A percentile compares a stretch with the other conserved stretches of the same genome.
Evolutionary conservation across 202 grass and related monocot genomes (phyloP).

Genomic region (Panicum virgatum): DNA sequence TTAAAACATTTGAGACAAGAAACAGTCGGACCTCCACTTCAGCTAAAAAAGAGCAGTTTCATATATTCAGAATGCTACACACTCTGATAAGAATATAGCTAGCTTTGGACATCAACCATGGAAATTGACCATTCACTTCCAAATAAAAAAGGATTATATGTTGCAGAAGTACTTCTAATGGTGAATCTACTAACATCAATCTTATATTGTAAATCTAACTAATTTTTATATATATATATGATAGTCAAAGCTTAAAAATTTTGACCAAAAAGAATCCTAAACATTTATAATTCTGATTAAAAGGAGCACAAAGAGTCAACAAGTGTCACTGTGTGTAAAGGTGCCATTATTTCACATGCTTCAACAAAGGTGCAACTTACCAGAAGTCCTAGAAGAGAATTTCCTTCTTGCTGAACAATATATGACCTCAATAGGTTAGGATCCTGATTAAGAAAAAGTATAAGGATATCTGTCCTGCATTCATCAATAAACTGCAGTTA

Average conservation of each 20-base stretch:
- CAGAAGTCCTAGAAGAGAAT: conserved; percentile 92
- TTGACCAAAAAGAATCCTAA: neutral
- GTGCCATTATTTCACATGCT: conserved; percentile 6
- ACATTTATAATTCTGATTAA: neutral
- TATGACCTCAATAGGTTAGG: conserved; percentile 89
- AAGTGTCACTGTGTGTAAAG: neutral
- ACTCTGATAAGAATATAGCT: neutral
- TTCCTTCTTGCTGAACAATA: conserved; percentile 94
- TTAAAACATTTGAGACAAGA: neutral
- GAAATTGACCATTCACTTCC: neutral
- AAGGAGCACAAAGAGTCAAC: neutral
- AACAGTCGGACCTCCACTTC: neutral
- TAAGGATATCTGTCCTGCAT: conserved; percentile 95
- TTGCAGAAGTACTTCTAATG: neutral
- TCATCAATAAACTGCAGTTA: conserved; percentile 45
- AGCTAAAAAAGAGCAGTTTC: neutral
- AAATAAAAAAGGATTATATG: neutral
- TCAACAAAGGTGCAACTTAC: conserved; percentile 52
- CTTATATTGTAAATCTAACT: neutral
- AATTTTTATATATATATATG: neutral
- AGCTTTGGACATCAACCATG: neutral
- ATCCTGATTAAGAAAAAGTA: conserved; percentile 98
- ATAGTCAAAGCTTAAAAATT: neutral
- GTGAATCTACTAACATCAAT: neutral
- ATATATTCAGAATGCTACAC: neutral